phyloP scores from a whole-genome alignment of 2,329 filamentous ascomycete species.

The Reticulascus tulasneorum region DNA sequence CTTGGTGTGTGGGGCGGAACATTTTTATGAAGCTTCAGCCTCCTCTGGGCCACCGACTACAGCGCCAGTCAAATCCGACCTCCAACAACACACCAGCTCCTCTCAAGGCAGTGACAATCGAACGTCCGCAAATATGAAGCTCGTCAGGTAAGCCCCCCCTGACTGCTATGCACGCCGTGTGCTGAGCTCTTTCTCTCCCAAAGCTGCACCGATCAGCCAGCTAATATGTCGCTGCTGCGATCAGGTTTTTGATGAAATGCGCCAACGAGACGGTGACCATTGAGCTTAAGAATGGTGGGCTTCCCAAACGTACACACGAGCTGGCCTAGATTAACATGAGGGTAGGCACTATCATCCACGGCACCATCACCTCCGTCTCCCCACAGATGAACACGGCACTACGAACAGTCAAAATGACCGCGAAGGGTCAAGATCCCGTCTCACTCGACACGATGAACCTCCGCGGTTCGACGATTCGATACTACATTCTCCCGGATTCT shows the following conservation, averaged over 20 bases:
- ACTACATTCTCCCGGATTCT: conserved; percentile 94
- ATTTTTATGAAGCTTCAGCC: conserved; percentile 13
- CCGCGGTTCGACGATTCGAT: conserved; percentile 91
- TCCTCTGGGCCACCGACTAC: background rate
- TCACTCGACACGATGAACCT: conserved; percentile 94
- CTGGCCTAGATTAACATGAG: too few relatives aligned
- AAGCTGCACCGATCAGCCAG: conserved; percentile 13
- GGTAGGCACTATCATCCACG: conserved; percentile 94
- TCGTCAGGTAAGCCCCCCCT: conserved; percentile 71
- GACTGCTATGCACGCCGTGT: conserved; percentile 20
- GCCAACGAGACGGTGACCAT: conserved; percentile 98
- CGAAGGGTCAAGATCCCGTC: conserved; percentile 81
- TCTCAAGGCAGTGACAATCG: too few relatives aligned
- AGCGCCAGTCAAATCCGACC: background rate
- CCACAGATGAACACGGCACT: conserved; percentile 98
- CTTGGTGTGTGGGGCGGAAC: too few relatives aligned
- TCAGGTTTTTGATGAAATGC: conserved; percentile 98
- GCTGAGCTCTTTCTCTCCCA: conserved; percentile 6
- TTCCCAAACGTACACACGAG: background rate
- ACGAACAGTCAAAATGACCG: conserved; percentile 94
- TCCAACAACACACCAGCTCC: background rate
- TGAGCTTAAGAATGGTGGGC: conserved; percentile 92
- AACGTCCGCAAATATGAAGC: conserved; percentile 71
- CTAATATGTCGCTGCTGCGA: conserved; percentile 21
- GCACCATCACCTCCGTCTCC: conserved; percentile 93